phyloP scores from a whole-genome alignment of 1,139 yeast genomes.

The Saccharomyces pastorianus region DNA sequence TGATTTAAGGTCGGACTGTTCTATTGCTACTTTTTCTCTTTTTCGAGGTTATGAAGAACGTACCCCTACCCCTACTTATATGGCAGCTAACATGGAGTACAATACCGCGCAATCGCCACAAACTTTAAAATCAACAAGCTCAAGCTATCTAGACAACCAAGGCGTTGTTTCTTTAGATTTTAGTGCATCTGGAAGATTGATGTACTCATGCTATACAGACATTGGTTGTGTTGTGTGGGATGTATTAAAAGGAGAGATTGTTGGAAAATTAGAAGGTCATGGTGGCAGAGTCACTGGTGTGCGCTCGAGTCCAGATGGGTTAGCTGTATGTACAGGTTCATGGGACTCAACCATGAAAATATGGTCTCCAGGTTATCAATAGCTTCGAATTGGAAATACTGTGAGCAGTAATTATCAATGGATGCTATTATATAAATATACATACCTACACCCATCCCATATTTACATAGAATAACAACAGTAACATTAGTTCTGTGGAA shows the following conservation, averaged over 20 bases:
- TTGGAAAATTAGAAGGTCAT: constrained; percentile 57
- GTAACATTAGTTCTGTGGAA: not conserved
- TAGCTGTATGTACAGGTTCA: constrained; percentile 61
- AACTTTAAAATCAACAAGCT: constrained; percentile 17
- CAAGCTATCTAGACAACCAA: constrained; percentile 41
- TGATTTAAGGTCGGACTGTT: constrained; percentile 74
- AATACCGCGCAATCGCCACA: constrained; percentile 13
- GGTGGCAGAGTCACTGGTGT: constrained; percentile 56
- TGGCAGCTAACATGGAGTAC: constrained; percentile 10
- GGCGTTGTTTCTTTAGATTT: constrained; percentile 68
- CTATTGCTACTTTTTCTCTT: constrained; percentile 47
- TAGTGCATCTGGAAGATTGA: constrained; percentile 65
- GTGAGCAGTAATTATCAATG: not conserved
- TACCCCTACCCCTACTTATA: constrained; percentile 22
- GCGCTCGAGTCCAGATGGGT: constrained; percentile 64
- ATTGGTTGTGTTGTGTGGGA: constrained; percentile 78
- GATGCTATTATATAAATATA: not conserved
- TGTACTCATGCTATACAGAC: constrained; percentile 72
- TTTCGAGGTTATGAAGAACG: constrained; percentile 3
- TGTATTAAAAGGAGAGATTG: constrained; percentile 52
- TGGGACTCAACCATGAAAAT: constrained; percentile 63
- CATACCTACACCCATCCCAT: not conserved
- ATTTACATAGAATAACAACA: not conserved
- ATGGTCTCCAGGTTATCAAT: constrained; percentile 43
- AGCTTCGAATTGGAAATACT: constrained; percentile 7